Percentiles rank a stretch among this genome's conserved stretches.
phyloP scores from a whole-genome alignment of 1,284 basidiomycete species.

The Boletellus deceptivus region DNA sequence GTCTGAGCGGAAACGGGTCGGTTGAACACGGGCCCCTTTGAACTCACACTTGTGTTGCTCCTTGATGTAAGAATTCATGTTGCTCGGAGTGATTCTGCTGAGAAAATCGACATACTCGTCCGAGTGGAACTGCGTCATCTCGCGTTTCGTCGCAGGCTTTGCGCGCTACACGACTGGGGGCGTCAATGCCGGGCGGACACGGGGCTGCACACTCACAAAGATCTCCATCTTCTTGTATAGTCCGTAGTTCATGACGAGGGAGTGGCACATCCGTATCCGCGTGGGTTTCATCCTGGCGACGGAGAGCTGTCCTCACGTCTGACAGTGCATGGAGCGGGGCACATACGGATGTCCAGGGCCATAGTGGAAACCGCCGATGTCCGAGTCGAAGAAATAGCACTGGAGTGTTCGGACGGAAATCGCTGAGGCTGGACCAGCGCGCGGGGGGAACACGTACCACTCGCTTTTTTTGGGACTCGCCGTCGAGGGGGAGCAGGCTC shows the following conservation, averaged over 20 bases:
- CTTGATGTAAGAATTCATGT: slow-evolving; percentile 85
- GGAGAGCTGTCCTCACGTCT: background rate
- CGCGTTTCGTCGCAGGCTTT: slow-evolving; percentile 97
- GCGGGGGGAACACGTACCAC: slow-evolving; percentile 59
- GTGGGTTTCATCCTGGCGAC: slow-evolving; percentile 87
- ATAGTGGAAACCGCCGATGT: slow-evolving; percentile 98
- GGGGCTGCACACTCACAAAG: slow-evolving; percentile 62
- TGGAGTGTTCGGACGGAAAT: slow-evolving; percentile 29
- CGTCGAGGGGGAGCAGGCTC: slow-evolving; percentile 66
- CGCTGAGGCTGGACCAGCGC: background rate
- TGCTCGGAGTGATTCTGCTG: slow-evolving; percentile 79
- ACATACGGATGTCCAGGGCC: slow-evolving; percentile 87
- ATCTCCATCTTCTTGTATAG: slow-evolving; percentile 98
- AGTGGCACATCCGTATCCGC: slow-evolving; percentile 98
- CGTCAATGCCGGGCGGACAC: background rate
- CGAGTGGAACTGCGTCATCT: slow-evolving; percentile 95
- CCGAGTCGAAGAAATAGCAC: slow-evolving; percentile 99
- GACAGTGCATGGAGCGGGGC: background rate
- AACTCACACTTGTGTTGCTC: slow-evolving; percentile 94
- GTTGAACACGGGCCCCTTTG: background rate
- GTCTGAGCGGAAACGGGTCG: background rate
- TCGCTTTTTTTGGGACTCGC: slow-evolving; percentile 77
- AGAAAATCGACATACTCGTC: slow-evolving; percentile 94
- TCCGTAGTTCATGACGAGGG: slow-evolving; percentile 99
- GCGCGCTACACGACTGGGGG: slow-evolving; percentile 64